Evolutionary conservation across 2,329 filamentous ascomycete species (phyloP), one percentile per base, ranked within the genome.

Genomic region (Grosmannia clavigera): DNA sequence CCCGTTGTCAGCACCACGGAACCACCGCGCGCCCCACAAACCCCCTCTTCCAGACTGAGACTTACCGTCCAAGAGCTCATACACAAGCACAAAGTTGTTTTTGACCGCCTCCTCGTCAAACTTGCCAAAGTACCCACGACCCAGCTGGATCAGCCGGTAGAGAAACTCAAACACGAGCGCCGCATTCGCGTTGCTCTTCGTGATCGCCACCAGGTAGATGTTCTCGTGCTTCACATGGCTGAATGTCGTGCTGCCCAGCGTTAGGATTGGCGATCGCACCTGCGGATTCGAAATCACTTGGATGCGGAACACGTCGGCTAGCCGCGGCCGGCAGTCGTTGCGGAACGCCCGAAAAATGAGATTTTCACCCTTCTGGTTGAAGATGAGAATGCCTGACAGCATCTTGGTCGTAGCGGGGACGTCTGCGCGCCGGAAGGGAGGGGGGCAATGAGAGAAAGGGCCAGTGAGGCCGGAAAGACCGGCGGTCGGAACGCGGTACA

Each of bases 141-240:
- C 94, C 65, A 99, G 79, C 70, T 87, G 83, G 65, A 96, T 89
- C 69, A 99, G 78, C 67, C 92, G 85, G 77, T 97, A 97, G 63
- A 99, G 79, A 71, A 99, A 99, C 77, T 99, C 94, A 70, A 99
- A 99, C 29, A 99, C 90, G 60, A 99, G 82, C 51, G 95, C 95
- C 14, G 92, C 92, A 82, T 99, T 99, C 76, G 92, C 94, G 75
- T 99, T 99, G 78, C 92, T 96, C 79, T 97, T 99, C 61, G 92
- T 97, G 67, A 99, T 89, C 22, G 92, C 94, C 60, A 97, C 92
- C 67, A 99, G 76, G 74, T 97, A 99, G 71, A 99, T 96, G 73
- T 99, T 99, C 72, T 99, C 94, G 76, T 96, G 92, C 74, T 96
- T 96, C 75, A 99, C 92, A 85, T 99, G 94, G 79, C 91, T 96